Evolutionary conservation across 73 alveolate genomes (phyloP).

Genomic region (Paramecium caudatum): DNA sequence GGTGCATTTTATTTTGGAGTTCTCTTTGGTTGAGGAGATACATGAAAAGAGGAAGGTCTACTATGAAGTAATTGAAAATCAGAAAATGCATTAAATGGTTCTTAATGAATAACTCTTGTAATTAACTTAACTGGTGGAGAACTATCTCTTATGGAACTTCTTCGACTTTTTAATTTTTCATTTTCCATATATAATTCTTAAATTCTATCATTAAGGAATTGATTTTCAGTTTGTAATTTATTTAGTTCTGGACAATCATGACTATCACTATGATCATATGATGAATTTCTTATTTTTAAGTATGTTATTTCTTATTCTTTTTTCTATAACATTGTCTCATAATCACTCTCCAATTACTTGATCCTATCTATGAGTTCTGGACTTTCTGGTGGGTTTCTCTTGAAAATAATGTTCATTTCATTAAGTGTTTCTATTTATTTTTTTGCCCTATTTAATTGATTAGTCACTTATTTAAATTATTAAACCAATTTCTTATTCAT

Average conservation of each 20-base stretch:
- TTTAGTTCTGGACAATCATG: background rate
- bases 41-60: background rate
- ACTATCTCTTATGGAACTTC: background rate
- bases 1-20: background rate
- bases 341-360: slow-evolving; percentile 1
- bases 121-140: background rate
- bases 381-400: slow-evolving; percentile 30
- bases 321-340: slow-evolving; percentile 1
- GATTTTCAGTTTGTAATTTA: background rate
- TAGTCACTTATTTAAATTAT: background rate
- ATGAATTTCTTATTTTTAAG: slow-evolving; percentile 5
- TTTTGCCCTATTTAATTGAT: slow-evolving; percentile 27
- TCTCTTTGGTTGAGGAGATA: background rate
- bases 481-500: slow-evolving; percentile 10
- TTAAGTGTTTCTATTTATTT: slow-evolving; percentile 17
- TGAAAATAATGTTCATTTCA: slow-evolving; percentile 19
- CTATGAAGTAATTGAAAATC: background rate
- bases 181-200: background rate
- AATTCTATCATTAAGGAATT: slow-evolving; percentile 25
- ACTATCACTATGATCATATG: slow-evolving; percentile 21
- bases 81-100: slow-evolving; percentile 3
- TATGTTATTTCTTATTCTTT: slow-evolving; percentile 25
- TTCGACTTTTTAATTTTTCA: slow-evolving; percentile 2
- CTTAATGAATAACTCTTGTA: background rate
- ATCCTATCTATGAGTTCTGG: slow-evolving; percentile 32